Base-by-base conservation (phyloP, 2,329 filamentous ascomycete genomes). In the Paraconiothyrium sp. region DNA sequence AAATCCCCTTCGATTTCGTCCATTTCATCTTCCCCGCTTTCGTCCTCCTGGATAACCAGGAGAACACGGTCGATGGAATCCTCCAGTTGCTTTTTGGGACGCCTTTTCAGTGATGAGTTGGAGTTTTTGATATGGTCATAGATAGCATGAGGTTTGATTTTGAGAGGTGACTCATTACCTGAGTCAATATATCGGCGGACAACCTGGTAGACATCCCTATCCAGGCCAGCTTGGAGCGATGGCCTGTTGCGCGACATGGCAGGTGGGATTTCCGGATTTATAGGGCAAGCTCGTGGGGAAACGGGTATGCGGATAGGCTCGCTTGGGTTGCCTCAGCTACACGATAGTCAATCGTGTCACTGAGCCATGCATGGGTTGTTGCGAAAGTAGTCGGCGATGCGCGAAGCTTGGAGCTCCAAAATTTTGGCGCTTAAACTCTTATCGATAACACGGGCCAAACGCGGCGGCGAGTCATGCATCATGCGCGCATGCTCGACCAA, bases 61-160 rank as follows among this genome's bases (percentile, higher is more conserved):
- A 97, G 81, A 0, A 94, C 92, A 8, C 92, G 85, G 64, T 97
- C 93, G 65, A 98, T 92, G 39, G 91, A 90, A 65, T 95, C 92
- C 76, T 97, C 92, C 1, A 98, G 81, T 0, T 90, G 84, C 63
- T 89, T 90, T 78, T 95, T 97, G 43, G 92, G 93, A 67, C 91
- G 89, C 24, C 95, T 85, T 65, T 92, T 92, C 24, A 98, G 80
- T 57, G 91, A 93, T 0, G 93, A 97, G 76, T 97, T 97, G 14
- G 93, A 97, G 54, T 84, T 82, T 69, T 93, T 92, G 64, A 98
- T 93, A 61, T 87, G 88, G 43, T 93, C 90, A 75, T 95, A 97
- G 1, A 96, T 86, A 2, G 82, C 79, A 2, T 84, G 79, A 3
- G 90, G 82, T 1, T 87, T 89, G 7, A 91, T 80, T 57, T 82